Evolutionary conservation across 345 rosid species (phyloP).

Genomic region (Linum tenue): DNA sequence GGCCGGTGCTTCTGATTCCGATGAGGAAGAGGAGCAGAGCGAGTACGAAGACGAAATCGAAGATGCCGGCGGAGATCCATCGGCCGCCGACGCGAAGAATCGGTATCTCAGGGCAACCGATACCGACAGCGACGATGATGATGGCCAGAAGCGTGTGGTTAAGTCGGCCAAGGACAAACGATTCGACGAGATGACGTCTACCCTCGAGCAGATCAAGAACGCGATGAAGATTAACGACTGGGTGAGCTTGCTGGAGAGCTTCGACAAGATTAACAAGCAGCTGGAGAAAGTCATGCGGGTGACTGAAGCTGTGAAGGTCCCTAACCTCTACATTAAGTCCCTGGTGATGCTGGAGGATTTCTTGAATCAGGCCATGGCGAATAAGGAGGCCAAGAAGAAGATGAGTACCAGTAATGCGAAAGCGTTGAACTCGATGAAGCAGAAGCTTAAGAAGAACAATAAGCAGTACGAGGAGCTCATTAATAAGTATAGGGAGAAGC

Average conservation of each 20-base stretch:
- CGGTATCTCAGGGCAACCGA: slow-evolving; percentile 45
- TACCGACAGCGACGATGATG: slow-evolving; percentile 67
- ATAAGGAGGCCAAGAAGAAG: slow-evolving; percentile 94
- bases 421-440: slow-evolving; percentile 93
- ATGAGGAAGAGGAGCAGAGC: slow-evolving; percentile 43
- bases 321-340: slow-evolving; percentile 57
- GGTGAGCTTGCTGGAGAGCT: slow-evolving; percentile 76
- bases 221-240: slow-evolving; percentile 94
- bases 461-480: slow-evolving; percentile 75
- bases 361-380: slow-evolving; percentile 66
- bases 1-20: not conserved
- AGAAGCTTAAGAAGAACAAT: slow-evolving; percentile 82
- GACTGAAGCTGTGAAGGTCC: slow-evolving; percentile 60
- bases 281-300: slow-evolving; percentile 88
- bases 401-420: slow-evolving; percentile 94
- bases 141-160: slow-evolving; percentile 58
- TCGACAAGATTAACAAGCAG: slow-evolving; percentile 89
- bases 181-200: slow-evolving; percentile 68
- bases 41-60: slow-evolving; percentile 38
- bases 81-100: slow-evolving; percentile 23
- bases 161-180: slow-evolving; percentile 86
- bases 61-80: slow-evolving; percentile 22
- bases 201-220: slow-evolving; percentile 80
- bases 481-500: slow-evolving; percentile 53
- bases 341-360: slow-evolving; percentile 90